These are phyloP conservation scores for Porcisia hertigi DNA, from an alignment of 208 protist species.

Conservation along the genomic window DNA sequence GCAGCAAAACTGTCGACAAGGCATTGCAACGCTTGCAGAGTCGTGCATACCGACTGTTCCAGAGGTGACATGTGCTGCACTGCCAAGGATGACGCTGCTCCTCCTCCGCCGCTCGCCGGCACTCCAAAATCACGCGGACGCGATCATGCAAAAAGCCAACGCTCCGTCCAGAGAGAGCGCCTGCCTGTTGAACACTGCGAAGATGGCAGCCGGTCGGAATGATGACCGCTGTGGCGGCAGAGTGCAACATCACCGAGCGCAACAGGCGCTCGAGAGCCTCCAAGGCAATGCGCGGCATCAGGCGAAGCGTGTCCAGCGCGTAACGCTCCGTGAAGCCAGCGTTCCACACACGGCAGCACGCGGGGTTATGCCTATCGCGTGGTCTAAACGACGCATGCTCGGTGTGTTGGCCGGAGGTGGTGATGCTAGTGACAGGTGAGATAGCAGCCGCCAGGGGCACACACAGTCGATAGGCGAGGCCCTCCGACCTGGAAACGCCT, in stretches of 20 bases:
- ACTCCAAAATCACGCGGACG: neutral
- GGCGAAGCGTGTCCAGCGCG: constrained; percentile 21
- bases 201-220: neutral
- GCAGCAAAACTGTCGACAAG: constrained; percentile 45
- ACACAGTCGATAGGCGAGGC: constrained; percentile 23
- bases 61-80: constrained; percentile 55
- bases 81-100: constrained; percentile 55
- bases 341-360: constrained; percentile 13
- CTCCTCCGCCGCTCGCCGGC: constrained; percentile 20
- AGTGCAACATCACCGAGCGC: neutral
- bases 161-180: neutral
- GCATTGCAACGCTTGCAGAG: constrained; percentile 55
- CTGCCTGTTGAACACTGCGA: neutral
- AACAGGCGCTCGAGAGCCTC: constrained; percentile 27
- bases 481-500: neutral
- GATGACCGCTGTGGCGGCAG: neutral
- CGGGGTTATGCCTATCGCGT: neutral
- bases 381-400: neutral
- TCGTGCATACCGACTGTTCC: constrained; percentile 50
- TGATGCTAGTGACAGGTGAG: neutral
- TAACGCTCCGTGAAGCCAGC: constrained; percentile 33
- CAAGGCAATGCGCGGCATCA: constrained; percentile 35
- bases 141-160: constrained; percentile 1
- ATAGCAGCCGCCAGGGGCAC: neutral
- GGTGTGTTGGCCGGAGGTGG: neutral